These are phyloP conservation scores for Sporisorium iseilematis-ciliati DNA, from an alignment of 1,284 basidiomycete species.

Conservation along the genomic window DNA sequence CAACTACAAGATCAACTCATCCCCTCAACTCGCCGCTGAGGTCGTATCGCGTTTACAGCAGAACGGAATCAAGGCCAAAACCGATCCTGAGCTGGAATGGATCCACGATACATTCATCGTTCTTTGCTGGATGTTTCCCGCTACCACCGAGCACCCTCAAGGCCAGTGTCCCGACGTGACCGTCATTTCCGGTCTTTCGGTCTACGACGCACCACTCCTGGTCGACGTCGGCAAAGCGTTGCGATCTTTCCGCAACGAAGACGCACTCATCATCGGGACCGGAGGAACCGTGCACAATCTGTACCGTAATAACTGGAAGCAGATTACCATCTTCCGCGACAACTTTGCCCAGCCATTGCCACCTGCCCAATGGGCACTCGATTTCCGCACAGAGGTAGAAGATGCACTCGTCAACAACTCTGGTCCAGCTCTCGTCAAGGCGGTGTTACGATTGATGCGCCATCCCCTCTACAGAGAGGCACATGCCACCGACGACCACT, in stretches of 20 bases:
- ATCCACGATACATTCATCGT: constrained; percentile 64
- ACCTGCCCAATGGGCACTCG: constrained; percentile 61
- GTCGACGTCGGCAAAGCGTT: constrained; percentile 56
- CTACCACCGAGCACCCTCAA: constrained; percentile 35
- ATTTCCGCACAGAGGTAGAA: constrained; percentile 54
- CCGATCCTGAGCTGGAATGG: constrained; percentile 55
- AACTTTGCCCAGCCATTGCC: constrained; percentile 53
- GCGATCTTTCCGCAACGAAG: constrained; percentile 46
- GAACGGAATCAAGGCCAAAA: constrained; percentile 49
- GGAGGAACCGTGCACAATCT: constrained; percentile 65
- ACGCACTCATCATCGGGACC: constrained; percentile 56
- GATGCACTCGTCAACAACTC: constrained; percentile 54
- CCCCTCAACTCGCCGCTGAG: constrained; percentile 36
- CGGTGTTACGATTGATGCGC: constrained; percentile 54
- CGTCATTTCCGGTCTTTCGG: constrained; percentile 47
- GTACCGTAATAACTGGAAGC: constrained; percentile 58
- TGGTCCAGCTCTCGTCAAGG: constrained; percentile 46
- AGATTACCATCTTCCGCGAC: constrained; percentile 51
- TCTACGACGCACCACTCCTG: constrained; percentile 54
- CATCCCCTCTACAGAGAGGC: constrained; percentile 62
- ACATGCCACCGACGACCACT: constrained; percentile 64
- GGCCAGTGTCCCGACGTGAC: constrained; percentile 52
- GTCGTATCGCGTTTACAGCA: constrained; percentile 32
- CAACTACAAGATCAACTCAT: constrained; percentile 51
- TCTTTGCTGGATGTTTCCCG: constrained; percentile 60